phyloP scores from a whole-genome alignment of 2,329 filamentous ascomycete species.

The Pyricularia sp. region DNA sequence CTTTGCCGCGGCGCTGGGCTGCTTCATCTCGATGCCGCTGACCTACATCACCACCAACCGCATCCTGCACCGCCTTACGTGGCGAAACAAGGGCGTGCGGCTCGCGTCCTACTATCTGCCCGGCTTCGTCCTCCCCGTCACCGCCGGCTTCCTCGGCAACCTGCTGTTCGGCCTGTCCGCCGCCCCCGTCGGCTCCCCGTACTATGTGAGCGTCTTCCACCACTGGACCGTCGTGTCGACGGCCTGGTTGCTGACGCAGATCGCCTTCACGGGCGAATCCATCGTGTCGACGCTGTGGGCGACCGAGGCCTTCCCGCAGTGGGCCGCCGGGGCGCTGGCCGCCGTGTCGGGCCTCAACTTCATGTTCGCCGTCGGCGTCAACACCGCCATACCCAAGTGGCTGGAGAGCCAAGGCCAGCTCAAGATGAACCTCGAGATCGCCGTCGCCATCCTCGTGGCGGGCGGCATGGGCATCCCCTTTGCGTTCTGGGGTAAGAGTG shows the following conservation, averaged over 20 bases:
- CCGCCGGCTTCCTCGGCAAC: slow-evolving; percentile 10
- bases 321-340: slow-evolving; percentile 14
- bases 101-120: slow-evolving; percentile 17
- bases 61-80: slow-evolving; percentile 12
- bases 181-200: background rate
- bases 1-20: slow-evolving; percentile 10
- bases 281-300: slow-evolving; percentile 17
- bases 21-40: slow-evolving; percentile 11
- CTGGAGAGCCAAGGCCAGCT: slow-evolving; percentile 6
- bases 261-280: slow-evolving; percentile 11
- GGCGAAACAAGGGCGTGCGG: slow-evolving; percentile 14
- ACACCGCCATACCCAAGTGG: slow-evolving; percentile 10
- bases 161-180: slow-evolving; percentile 9
- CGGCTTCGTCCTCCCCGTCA: slow-evolving; percentile 14
- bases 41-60: slow-evolving; percentile 8
- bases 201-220: background rate
- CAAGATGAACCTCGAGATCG: slow-evolving; percentile 10
- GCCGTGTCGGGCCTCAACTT: slow-evolving; percentile 13
- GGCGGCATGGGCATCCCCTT: slow-evolving; percentile 15
- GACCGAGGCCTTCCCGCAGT: slow-evolving; percentile 17
- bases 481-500: slow-evolving; percentile 17
- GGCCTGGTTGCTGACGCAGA: slow-evolving; percentile 10
- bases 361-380: slow-evolving; percentile 9
- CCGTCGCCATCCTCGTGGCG: slow-evolving; percentile 9
- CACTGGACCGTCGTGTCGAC: slow-evolving; percentile 2